phyloP scores from a whole-genome alignment of 352 stramenopile species.

The Phytophthora podocarpi region DNA sequence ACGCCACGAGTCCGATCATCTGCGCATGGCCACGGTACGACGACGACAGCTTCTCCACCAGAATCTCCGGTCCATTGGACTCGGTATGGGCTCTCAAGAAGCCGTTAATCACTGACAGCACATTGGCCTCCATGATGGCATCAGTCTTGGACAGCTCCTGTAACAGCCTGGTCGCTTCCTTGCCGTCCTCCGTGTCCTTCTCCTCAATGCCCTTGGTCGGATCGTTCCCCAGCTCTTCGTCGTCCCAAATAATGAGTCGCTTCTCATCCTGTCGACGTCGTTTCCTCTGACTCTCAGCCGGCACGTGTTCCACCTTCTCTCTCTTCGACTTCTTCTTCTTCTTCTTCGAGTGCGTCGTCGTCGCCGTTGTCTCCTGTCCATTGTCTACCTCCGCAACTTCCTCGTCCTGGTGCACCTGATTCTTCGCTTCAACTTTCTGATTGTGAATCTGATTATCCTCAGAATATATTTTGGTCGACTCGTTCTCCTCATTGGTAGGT shows the following conservation, averaged over 20 bases:
- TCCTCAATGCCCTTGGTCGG: slow-evolving; percentile 48
- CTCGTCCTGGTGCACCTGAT: slow-evolving; percentile 3
- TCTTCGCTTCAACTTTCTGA: slow-evolving; percentile 4
- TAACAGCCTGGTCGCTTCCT: slow-evolving; percentile 73
- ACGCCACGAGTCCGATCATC: slow-evolving; percentile 87
- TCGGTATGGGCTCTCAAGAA: slow-evolving; percentile 82
- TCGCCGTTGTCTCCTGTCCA: not conserved
- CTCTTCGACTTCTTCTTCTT: slow-evolving; percentile 55
- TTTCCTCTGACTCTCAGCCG: slow-evolving; percentile 40
- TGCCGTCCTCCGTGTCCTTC: slow-evolving; percentile 72
- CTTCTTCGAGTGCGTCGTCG: slow-evolving; percentile 23
- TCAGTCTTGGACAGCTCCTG: slow-evolving; percentile 74
- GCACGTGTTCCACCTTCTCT: slow-evolving; percentile 25
- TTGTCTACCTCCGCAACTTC: not conserved
- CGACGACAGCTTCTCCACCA: slow-evolving; percentile 86
- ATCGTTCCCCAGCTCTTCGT: slow-evolving; percentile 52
- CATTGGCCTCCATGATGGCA: slow-evolving; percentile 85
- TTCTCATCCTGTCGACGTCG: slow-evolving; percentile 57
- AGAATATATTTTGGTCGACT: not conserved
- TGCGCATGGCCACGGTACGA: slow-evolving; percentile 87
- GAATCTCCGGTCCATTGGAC: slow-evolving; percentile 81
- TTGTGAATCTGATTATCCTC: slow-evolving; percentile 18
- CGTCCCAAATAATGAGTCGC: slow-evolving; percentile 86
- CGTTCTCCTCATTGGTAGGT: slow-evolving; percentile 8
- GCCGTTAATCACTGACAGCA: slow-evolving; percentile 82